Conservation (phyloP, 2,329 filamentous ascomycete species). For the Celoporthe dispersa region DNA sequence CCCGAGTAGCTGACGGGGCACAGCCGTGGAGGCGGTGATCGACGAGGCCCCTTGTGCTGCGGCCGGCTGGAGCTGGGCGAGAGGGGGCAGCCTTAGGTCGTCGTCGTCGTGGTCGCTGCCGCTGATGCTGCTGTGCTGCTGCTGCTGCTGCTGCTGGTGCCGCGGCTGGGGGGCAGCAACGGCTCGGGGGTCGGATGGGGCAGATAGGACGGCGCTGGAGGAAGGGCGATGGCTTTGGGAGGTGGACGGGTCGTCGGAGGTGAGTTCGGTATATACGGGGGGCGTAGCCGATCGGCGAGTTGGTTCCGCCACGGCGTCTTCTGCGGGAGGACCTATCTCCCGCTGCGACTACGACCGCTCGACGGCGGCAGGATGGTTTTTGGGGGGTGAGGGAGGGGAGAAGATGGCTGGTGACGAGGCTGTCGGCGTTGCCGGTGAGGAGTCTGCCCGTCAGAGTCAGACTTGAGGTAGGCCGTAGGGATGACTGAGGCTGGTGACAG, state of each 20-base stretch:
- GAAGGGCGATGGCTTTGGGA: slow-evolving; percentile 56
- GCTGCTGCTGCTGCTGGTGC: slow-evolving; percentile 11
- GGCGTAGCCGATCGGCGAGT: slow-evolving; percentile 49
- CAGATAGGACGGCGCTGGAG: slow-evolving; percentile 52
- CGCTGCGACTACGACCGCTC: slow-evolving; percentile 26
- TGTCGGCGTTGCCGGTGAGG: neutral
- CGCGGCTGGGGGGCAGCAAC: slow-evolving; percentile 32
- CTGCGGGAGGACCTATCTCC: slow-evolving; percentile 46
- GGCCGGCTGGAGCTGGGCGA: slow-evolving; percentile 18
- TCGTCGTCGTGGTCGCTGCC: neutral
- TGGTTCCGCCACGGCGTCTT: slow-evolving; percentile 76
- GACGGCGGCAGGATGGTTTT: slow-evolving; percentile 20
- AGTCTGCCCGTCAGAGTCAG: neutral
- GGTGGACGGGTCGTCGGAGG: slow-evolving; percentile 68
- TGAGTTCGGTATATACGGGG: slow-evolving; percentile 60
- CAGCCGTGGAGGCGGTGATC: slow-evolving; percentile 31
- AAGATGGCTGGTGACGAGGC: neutral
- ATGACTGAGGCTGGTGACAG: neutral
- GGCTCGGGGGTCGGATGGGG: slow-evolving; percentile 38
- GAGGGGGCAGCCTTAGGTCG: slow-evolving; percentile 30
- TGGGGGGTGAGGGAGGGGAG: too few relatives aligned
- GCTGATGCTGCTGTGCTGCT: neutral
- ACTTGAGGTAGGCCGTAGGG: neutral
- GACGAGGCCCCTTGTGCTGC: slow-evolving; percentile 31
- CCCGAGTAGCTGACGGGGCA: slow-evolving; percentile 52